Conservation (phyloP, 225 moss, liverwort and hornwort genomes). For the Physcomitrellopsis africana region DNA sequence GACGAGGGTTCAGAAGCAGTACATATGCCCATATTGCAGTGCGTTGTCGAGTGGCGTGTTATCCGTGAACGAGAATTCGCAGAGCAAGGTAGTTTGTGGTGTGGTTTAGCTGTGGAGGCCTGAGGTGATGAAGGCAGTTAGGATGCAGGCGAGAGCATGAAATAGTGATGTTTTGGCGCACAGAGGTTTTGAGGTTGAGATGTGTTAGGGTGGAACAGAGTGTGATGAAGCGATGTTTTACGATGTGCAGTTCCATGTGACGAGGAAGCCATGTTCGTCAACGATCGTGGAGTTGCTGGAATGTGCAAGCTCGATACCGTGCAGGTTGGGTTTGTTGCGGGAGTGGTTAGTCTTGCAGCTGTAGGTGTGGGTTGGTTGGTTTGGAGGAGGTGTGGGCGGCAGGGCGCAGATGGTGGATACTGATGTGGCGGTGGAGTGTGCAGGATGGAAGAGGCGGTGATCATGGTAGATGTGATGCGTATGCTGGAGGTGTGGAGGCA, state of each 20-base stretch:
- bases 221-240: background rate
- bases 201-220: background rate
- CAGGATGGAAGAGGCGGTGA: conserved; percentile 78
- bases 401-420: background rate
- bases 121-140: no score
- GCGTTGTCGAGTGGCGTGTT: conserved; percentile 71
- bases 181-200: background rate
- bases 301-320: conserved; percentile 58
- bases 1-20: conserved; percentile 79
- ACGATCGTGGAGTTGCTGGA: conserved; percentile 60
- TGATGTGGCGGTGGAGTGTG: conserved; percentile 27
- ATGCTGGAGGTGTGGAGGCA: conserved; percentile 61
- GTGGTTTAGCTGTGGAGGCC: no score
- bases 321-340: conserved; percentile 59
- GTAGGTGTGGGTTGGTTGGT: no score
- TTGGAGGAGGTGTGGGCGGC: no score
- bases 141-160: no score
- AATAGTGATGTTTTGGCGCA: no score
- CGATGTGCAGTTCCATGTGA: conserved; percentile 62
- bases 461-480: conserved; percentile 61
- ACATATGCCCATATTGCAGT: conserved; percentile 83
- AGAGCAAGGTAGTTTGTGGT: conserved; percentile 52
- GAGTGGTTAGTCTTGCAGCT: background rate
- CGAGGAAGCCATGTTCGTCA: conserved; percentile 60
- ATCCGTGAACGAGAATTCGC: conserved; percentile 54